A percentile compares a stretch with the other conserved stretches of the same genome.
phyloP scores from a whole-genome alignment of 1,139 yeast genomes.

The Sugiyamaella grinbergsii region DNA sequence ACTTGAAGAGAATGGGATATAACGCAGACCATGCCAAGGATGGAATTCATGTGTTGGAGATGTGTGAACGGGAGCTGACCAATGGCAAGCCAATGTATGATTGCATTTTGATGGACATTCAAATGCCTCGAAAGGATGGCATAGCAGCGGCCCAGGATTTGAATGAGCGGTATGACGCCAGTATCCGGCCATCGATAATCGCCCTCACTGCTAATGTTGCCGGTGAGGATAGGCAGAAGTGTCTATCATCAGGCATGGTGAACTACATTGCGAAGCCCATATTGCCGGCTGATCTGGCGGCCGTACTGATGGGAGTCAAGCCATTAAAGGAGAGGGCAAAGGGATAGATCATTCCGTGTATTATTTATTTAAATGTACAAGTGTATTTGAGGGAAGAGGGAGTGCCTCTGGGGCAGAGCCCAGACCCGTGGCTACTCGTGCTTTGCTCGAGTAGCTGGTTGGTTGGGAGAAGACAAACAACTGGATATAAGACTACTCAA shows the following conservation, averaged over 20 bases:
- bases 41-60: conserved; percentile 54
- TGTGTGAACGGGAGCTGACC: conserved; percentile 41
- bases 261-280: conserved; percentile 60
- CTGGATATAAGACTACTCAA: no score
- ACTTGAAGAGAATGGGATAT: conserved; percentile 56
- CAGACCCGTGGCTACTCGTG: no score
- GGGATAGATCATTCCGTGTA: background rate
- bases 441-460: background rate
- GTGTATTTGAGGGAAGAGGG: no score
- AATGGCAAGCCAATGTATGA: conserved; percentile 48
- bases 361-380: background rate
- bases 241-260: conserved; percentile 56
- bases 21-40: conserved; percentile 58
- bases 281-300: conserved; percentile 51
- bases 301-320: conserved; percentile 37
- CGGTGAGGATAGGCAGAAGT: conserved; percentile 54
- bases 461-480: background rate
- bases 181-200: conserved; percentile 48
- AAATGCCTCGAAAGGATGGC: conserved; percentile 59
- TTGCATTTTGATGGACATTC: conserved; percentile 57
- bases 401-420: no score
- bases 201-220: conserved; percentile 63
- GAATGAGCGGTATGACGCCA: conserved; percentile 38
- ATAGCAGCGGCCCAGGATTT: conserved; percentile 50
- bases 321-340: conserved; percentile 29